Evolutionary conservation across 106 monocot genomes (phyloP).

Genomic region (Acorus gramineus): DNA sequence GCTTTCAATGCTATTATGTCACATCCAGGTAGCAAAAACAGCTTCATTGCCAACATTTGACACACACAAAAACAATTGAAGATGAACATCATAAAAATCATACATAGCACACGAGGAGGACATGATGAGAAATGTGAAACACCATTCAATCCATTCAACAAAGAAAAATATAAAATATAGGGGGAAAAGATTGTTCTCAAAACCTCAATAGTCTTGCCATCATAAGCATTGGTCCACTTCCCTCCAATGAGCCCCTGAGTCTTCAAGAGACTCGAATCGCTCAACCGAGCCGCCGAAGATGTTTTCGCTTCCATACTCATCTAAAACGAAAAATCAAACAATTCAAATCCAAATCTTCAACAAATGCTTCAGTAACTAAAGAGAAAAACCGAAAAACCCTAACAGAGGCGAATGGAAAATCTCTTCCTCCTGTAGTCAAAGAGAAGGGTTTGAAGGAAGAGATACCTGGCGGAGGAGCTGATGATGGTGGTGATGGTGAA

Average conservation of each 20-base stretch:
- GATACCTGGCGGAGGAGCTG: not conserved
- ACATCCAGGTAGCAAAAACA: too few species aligned
- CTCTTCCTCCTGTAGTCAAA: not conserved
- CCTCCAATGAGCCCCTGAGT: slow-evolving; percentile 69
- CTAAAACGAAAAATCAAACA: slow-evolving; percentile 21
- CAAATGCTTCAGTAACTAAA: not conserved
- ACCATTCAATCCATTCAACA: not conserved
- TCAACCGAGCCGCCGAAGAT: slow-evolving; percentile 35
- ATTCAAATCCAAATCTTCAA: not conserved
- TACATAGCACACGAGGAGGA: too few species aligned
- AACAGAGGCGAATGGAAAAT: not conserved
- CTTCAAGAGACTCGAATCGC: slow-evolving; percentile 47
- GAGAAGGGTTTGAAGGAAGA: not conserved
- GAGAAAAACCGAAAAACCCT: not conserved
- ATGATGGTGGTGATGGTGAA: too few species aligned
- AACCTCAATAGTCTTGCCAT: slow-evolving; percentile 86
- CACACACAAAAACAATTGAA: too few species aligned
- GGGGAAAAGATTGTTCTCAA: too few species aligned
- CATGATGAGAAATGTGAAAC: too few species aligned
- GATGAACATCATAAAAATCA: too few species aligned
- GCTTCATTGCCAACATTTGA: too few species aligned
- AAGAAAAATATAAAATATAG: not conserved
- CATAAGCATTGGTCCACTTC: slow-evolving; percentile 81
- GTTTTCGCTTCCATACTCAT: slow-evolving; percentile 42
- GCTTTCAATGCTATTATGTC: too few species aligned